Base-by-base conservation (phyloP, 805 yeast genomes). In the Starmerella gropengiesseri region DNA sequence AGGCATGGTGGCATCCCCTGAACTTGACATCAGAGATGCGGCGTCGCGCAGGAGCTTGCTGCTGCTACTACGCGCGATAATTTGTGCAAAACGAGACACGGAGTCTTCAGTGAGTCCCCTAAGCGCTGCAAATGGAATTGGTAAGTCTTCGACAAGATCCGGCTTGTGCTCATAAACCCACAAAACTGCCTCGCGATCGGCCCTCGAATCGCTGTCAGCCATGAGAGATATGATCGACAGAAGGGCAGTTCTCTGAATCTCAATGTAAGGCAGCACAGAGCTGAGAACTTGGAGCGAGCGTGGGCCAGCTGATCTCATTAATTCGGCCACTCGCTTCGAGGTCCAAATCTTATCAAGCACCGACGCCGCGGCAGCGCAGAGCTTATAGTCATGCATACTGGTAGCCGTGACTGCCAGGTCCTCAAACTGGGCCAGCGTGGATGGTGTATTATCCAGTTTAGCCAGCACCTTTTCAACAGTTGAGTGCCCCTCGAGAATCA, bases 271-370 rank as follows among this genome's bases (percentile, higher is more conserved):
- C 6, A 27, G 25, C 14, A 38, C 33, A 11, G 50, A 21, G 12
- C 48, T 48, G 8, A 49, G 28, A 2, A 49, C 39, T 11, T 35
- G 39, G 18, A 47, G 22, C 13, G 52, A 38, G 11, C 47, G 41
- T 12, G 46, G 45, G 9, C 35, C 43, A 2, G 29, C 43, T 3
- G 41, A 30, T 11, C 19, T 19, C 27, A 44, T 22, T 17, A 47
- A 41, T 13, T 47, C 34, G 9, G 34, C 32, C 3, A 46, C 28
- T 7, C 52, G 29, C 17, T 17, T 4, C 4, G 46, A 22, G 17
- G 22, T 19, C 52, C 52, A 49, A 12, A 40, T 16, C 9, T 22
- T 25, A 2, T 36, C n/a, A n/a, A 49, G 40, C 16, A 49, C 9
- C 18, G 26, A 7, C 5, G 38, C 52, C 3, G 25, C 30, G 7